phyloP scores from a whole-genome alignment of 352 stramenopile species.

The Phytophthora citrophthora region DNA sequence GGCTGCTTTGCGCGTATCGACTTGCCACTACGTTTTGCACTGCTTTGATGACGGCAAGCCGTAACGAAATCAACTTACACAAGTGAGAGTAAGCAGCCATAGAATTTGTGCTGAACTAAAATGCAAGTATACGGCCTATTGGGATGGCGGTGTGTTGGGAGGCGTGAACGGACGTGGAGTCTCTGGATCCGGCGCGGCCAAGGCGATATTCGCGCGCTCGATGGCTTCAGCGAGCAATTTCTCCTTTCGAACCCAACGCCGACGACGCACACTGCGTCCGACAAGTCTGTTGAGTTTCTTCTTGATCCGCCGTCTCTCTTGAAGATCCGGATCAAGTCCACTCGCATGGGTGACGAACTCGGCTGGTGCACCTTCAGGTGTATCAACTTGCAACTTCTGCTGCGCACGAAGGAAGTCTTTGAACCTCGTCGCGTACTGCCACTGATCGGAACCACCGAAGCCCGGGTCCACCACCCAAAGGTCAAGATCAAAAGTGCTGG shows the following conservation, averaged over 20 bases:
- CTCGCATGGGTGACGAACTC: conserved; percentile 27
- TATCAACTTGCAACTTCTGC: conserved; percentile 46
- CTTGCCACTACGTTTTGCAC: conserved; percentile 73
- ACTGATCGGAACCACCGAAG: conserved; percentile 77
- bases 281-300: conserved; percentile 88
- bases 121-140: conserved; percentile 38
- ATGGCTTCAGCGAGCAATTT: conserved; percentile 61
- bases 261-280: conserved; percentile 76
- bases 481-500: conserved; percentile 62
- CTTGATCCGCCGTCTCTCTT: conserved; percentile 71
- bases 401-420: conserved; percentile 80
- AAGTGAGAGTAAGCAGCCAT: conserved; percentile 19
- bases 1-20: conserved; percentile 85
- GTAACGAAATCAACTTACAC: conserved; percentile 14
- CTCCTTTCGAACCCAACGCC: conserved; percentile 82
- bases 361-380: conserved; percentile 16
- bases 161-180: conserved; percentile 2
- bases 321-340: conserved; percentile 38
- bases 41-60: conserved; percentile 45
- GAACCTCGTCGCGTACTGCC: conserved; percentile 88
- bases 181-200: conserved; percentile 25
- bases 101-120: conserved; percentile 26
- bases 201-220: conserved; percentile 37
- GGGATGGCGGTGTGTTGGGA: conserved; percentile 8
- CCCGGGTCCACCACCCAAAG: conserved; percentile 83